These are phyloP conservation scores for Phytophthora palmivora DNA, from an alignment of 352 stramenopile genomes.

Conservation along the genomic window DNA sequence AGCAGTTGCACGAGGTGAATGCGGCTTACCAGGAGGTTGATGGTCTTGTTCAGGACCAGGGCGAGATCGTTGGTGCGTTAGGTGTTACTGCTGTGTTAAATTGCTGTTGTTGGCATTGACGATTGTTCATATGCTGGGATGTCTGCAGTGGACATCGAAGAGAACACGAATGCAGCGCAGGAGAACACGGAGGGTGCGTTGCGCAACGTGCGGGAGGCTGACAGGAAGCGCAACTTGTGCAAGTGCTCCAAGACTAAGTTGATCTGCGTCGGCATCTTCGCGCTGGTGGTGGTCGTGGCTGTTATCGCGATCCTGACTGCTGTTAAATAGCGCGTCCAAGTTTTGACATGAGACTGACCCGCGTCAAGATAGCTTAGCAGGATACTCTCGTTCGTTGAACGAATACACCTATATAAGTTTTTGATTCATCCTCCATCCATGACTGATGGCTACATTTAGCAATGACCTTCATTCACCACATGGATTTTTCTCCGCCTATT, in stretches of 20 bases:
- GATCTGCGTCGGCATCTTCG: constrained; percentile 61
- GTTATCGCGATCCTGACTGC: constrained; percentile 53
- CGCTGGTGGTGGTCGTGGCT: constrained; percentile 53
- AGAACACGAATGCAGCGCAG: constrained; percentile 56
- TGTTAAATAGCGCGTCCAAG: constrained; percentile 36
- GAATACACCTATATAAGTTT: constrained; percentile 36
- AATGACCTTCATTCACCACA: constrained; percentile 11
- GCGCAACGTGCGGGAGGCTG: constrained; percentile 62
- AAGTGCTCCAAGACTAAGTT: constrained; percentile 69
- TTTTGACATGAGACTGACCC: constrained; percentile 12
- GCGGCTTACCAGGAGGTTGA: constrained; percentile 73
- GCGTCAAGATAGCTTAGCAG: constrained; percentile 1
- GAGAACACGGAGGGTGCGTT: constrained; percentile 59
- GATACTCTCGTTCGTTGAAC: constrained; percentile 12
- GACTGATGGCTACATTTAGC: background rate
- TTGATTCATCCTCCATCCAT: constrained; percentile 8
- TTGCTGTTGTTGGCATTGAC: constrained; percentile 3
- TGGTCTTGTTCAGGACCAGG: constrained; percentile 65
- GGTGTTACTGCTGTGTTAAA: background rate
- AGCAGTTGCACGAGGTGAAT: constrained; percentile 74
- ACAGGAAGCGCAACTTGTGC: constrained; percentile 56
- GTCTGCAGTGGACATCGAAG: constrained; percentile 61
- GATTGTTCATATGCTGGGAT: constrained; percentile 1
- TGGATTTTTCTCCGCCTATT: constrained; percentile 36
- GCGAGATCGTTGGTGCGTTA: constrained; percentile 66